Percentiles rank a stretch among this genome's conserved stretches.
Evolutionary conservation across 306 rosid species (phyloP).

Genomic region (Prunus armeniaca): DNA sequence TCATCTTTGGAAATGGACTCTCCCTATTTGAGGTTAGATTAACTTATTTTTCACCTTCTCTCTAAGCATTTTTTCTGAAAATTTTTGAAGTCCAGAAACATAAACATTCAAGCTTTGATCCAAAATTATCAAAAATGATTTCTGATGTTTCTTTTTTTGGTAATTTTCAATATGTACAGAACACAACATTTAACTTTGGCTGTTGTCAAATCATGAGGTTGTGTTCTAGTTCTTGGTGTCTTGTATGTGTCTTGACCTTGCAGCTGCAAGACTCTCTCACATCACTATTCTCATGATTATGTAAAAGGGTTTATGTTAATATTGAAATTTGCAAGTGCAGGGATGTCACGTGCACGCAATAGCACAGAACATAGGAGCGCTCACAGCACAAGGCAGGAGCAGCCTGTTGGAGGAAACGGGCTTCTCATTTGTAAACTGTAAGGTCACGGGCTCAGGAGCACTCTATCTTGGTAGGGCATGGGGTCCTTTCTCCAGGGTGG

Average conservation of each 20-base stretch:
- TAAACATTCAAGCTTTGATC: background rate
- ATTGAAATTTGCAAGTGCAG: slow-evolving; percentile 27
- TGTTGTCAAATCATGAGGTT: background rate
- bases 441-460: slow-evolving; percentile 97
- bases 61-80: background rate
- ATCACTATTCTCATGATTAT: background rate
- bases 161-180: background rate
- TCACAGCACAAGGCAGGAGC: slow-evolving; percentile 92
- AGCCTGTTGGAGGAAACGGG: slow-evolving; percentile 86
- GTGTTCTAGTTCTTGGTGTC: background rate
- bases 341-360: slow-evolving; percentile 96
- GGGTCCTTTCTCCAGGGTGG: slow-evolving; percentile 94
- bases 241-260: background rate
- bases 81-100: background rate
- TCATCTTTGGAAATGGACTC: slow-evolving; percentile 93
- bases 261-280: background rate
- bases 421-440: slow-evolving; percentile 91
- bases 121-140: background rate
- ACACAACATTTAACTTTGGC: background rate
- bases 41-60: background rate
- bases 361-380: slow-evolving; percentile 70
- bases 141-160: background rate
- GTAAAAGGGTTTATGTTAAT: background rate
- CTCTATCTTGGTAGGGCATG: slow-evolving; percentile 96
- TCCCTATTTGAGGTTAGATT: slow-evolving; percentile 71